A percentile compares a stretch with the other conserved stretches of the same genome.
Evolutionary conservation across 1,139 yeast genomes (phyloP).

Genomic region (Debaryomycetaceae sp.): DNA sequence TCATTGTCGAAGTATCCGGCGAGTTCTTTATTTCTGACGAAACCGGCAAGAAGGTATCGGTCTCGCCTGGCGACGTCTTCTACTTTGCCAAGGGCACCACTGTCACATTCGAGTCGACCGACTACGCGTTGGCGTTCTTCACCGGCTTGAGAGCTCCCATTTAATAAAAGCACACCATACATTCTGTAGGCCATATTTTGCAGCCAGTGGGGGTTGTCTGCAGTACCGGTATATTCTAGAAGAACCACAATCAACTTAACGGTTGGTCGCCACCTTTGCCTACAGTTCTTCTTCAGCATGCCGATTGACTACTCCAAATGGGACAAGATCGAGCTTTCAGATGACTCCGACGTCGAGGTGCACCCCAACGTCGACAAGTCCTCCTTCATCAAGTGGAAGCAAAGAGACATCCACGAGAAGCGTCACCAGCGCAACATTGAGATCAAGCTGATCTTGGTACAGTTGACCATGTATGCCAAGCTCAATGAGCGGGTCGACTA

Average conservation of each 20-base stretch:
- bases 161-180: no score
- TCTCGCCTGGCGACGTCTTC: constrained; percentile 63
- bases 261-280: no score
- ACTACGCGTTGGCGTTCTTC: constrained; percentile 63
- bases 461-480: constrained; percentile 69
- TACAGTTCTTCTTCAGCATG: constrained; percentile 30
- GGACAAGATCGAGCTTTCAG: constrained; percentile 94
- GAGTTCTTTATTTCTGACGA: constrained; percentile 59
- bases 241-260: no score
- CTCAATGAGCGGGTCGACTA: constrained; percentile 70
- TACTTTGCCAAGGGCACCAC: constrained; percentile 65
- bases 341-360: constrained; percentile 93
- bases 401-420: constrained; percentile 93
- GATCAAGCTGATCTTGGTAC: constrained; percentile 69
- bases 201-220: no score
- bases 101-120: constrained; percentile 62
- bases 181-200: no score
- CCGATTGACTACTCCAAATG: constrained; percentile 93
- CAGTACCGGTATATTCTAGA: no score
- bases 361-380: constrained; percentile 97
- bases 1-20: constrained; percentile 62
- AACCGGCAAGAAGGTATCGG: constrained; percentile 53
- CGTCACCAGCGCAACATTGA: constrained; percentile 76
- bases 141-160: constrained; percentile 53
- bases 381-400: constrained; percentile 94